Conservation (phyloP, 805 yeast genomes). For the Spathaspora gorwiae region DNA sequence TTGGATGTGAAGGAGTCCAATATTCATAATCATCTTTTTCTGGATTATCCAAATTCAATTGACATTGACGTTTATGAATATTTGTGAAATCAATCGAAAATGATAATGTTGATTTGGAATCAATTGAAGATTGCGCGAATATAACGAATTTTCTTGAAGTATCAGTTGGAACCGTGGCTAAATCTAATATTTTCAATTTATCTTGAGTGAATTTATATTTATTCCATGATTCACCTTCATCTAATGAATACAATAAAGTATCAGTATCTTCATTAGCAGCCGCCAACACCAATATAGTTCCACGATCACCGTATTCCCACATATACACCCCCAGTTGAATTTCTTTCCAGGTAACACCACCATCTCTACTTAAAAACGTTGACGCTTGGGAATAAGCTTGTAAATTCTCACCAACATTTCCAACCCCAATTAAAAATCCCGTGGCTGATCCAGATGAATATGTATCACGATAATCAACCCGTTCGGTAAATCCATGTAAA, state of each 20-base stretch:
- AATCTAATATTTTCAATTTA: slow-evolving; percentile 56
- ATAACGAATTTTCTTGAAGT: slow-evolving; percentile 76
- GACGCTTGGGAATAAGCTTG: slow-evolving; percentile 37
- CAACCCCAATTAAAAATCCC: slow-evolving; percentile 88
- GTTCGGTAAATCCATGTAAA: slow-evolving; percentile 86
- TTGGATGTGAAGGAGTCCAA: slow-evolving; percentile 40
- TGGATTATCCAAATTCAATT: slow-evolving; percentile 39
- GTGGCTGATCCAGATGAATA: slow-evolving; percentile 84
- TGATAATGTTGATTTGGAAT: slow-evolving; percentile 41
- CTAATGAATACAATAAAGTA: slow-evolving; percentile 58
- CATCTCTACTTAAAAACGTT: slow-evolving; percentile 83
- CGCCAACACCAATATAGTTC: slow-evolving; percentile 76
- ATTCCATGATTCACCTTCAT: slow-evolving; percentile 77
- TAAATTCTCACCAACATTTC: slow-evolving; percentile 74
- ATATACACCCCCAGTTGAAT: slow-evolving; percentile 66
- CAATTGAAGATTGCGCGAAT: slow-evolving; percentile 41
- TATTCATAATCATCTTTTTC: slow-evolving; percentile 37
- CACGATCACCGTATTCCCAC: slow-evolving; percentile 98
- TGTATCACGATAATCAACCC: slow-evolving; percentile 78
- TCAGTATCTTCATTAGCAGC: slow-evolving; percentile 56
- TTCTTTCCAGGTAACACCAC: slow-evolving; percentile 86
- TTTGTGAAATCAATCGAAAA: slow-evolving; percentile 35
- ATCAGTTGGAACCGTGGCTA: slow-evolving; percentile 89
- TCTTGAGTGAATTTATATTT: slow-evolving; percentile 59
- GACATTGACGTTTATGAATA: slow-evolving; percentile 35